phyloP scores from a whole-genome alignment of 768 basidiomycete species.

The Kwoniella newhampshirensis region DNA sequence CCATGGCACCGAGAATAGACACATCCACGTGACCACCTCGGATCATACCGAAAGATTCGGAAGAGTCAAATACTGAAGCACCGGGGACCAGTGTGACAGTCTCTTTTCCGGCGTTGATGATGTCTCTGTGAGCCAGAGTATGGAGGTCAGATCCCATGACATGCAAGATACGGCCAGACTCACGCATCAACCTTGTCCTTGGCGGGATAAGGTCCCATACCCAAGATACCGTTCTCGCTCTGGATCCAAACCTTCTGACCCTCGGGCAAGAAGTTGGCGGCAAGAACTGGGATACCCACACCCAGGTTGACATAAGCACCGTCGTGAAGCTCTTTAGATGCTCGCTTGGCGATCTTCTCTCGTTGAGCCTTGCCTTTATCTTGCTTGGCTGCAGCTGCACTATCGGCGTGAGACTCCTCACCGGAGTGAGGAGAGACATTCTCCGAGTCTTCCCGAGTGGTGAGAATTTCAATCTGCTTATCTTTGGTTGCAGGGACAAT shows the following conservation, averaged over 20 bases:
- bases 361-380: conserved; percentile 7
- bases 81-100: conserved; percentile 82
- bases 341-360: conserved; percentile 46
- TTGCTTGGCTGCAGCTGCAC: conserved; percentile 2
- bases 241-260: conserved; percentile 55
- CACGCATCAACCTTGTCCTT: conserved; percentile 54
- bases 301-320: conserved; percentile 55
- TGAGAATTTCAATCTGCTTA: conserved; percentile 49
- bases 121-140: conserved; percentile 30
- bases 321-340: conserved; percentile 50
- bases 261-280: conserved; percentile 51
- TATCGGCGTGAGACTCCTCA: conserved; percentile 8
- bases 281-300: conserved; percentile 55
- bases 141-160: neutral
- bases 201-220: conserved; percentile 56
- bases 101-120: conserved; percentile 53
- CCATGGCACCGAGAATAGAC: conserved; percentile 84
- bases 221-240: conserved; percentile 56
- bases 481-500: conserved; percentile 46
- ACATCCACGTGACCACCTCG: conserved; percentile 94
- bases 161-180: neutral
- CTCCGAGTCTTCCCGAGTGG: conserved; percentile 32
- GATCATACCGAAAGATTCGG: conserved; percentile 96
- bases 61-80: conserved; percentile 86
- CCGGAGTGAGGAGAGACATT: conserved; percentile 18